phyloP scores from a whole-genome alignment of 2,329 filamentous ascomycete genomes.

The Lecanoromycetidae sp. region DNA sequence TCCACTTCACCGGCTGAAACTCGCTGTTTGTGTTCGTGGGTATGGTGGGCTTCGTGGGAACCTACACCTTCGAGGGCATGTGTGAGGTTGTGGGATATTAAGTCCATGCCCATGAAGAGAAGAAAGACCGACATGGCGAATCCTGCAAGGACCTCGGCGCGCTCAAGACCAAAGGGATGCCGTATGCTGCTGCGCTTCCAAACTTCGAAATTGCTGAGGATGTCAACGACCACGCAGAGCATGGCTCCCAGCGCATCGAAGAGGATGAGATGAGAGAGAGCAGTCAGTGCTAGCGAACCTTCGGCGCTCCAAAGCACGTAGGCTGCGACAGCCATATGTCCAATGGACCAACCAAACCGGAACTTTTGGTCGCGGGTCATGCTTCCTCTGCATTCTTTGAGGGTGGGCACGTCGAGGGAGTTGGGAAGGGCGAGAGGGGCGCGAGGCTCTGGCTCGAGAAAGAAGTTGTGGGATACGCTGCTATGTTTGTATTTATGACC shows the following conservation, averaged over 20 bases:
- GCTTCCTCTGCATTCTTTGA: conserved; percentile 74
- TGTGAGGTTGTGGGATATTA: conserved; percentile 86
- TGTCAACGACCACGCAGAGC: conserved; percentile 82
- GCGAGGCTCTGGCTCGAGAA: conserved; percentile 77
- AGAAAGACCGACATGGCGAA: conserved; percentile 94
- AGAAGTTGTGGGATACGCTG: conserved; percentile 91
- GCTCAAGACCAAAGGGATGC: conserved; percentile 84
- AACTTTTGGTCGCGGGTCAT: conserved; percentile 80
- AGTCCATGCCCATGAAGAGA: conserved; percentile 92
- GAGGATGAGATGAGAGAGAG: conserved; percentile 82
- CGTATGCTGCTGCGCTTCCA: conserved; percentile 88
- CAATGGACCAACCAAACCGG: conserved; percentile 77
- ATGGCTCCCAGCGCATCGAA: conserved; percentile 90
- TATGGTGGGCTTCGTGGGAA: conserved; percentile 61
- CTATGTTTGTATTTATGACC: conserved; percentile 98
- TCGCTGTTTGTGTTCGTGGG: conserved; percentile 51
- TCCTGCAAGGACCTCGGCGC: conserved; percentile 84
- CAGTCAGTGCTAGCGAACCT: conserved; percentile 80
- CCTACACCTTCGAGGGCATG: conserved; percentile 71
- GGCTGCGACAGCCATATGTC: conserved; percentile 70
- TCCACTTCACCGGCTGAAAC: conserved; percentile 69
- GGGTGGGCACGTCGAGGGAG: conserved; percentile 80
- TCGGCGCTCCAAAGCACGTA: conserved; percentile 78
- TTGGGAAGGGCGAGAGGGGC: conserved; percentile 81
- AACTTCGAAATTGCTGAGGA: conserved; percentile 92